These are phyloP conservation scores for Dissophora ornata DNA, from an alignment of 192 early-diverging fungal species.

Conservation along the genomic window DNA sequence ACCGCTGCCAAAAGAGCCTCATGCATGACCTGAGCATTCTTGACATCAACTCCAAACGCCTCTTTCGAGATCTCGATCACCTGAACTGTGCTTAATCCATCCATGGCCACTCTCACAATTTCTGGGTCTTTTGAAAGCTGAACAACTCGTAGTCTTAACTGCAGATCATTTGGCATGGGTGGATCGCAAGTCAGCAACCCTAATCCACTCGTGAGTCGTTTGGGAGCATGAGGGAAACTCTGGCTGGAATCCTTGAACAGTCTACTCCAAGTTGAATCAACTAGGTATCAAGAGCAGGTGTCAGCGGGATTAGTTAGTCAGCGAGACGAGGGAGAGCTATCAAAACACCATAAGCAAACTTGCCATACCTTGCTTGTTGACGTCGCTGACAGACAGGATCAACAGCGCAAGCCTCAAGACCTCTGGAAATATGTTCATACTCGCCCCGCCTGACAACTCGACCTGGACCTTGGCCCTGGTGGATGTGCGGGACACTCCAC, in stretches of 20 bases:
- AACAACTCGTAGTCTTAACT: conserved; percentile 11
- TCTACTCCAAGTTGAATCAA: conserved; percentile 27
- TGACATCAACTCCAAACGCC: conserved; percentile 24
- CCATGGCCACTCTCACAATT: conserved; percentile 16
- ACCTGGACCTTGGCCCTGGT: conserved; percentile 17
- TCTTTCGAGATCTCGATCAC: conserved; percentile 28
- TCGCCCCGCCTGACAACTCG: conserved; percentile 13
- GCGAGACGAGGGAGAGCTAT: too few species aligned
- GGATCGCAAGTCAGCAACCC: conserved; percentile 7
- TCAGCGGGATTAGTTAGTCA: too few species aligned
- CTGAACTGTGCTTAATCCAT: conserved; percentile 29
- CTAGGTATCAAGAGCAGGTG: not conserved
- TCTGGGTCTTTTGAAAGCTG: conserved; percentile 10
- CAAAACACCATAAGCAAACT: too few species aligned
- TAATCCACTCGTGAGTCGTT: conserved; percentile 18
- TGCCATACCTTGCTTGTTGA: conserved; percentile 39
- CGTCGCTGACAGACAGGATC: conserved; percentile 19
- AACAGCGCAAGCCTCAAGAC: conserved; percentile 32
- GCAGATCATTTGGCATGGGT: conserved; percentile 11
- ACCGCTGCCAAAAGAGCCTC: conserved; percentile 3
- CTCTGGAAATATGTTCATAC: conserved; percentile 26
- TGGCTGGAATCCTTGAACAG: conserved; percentile 22
- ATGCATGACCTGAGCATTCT: conserved; percentile 36
- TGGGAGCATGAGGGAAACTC: not conserved
- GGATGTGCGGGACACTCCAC: not conserved